Evolutionary conservation across 345 rosid species (phyloP).

Genomic region (Firmiana major): DNA sequence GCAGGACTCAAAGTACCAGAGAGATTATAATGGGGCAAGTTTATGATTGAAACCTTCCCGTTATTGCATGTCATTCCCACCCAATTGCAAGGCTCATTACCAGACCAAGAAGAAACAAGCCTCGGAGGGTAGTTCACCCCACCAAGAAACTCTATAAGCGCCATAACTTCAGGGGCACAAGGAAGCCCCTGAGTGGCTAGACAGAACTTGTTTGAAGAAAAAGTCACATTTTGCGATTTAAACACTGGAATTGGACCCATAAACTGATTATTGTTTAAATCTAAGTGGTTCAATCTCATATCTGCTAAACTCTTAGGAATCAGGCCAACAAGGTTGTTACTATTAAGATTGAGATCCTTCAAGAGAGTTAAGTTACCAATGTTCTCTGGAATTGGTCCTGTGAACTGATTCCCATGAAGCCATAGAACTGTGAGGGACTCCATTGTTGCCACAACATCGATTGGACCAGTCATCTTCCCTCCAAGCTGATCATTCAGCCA

Average conservation of each 20-base stretch:
- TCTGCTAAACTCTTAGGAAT: slow-evolving; percentile 50
- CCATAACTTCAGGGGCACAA: slow-evolving; percentile 59
- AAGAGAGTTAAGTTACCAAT: slow-evolving; percentile 48
- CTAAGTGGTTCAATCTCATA: slow-evolving; percentile 45
- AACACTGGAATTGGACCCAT: slow-evolving; percentile 72
- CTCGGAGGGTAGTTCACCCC: slow-evolving; percentile 53
- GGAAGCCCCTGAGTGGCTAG: slow-evolving; percentile 36
- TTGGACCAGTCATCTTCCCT: slow-evolving; percentile 47
- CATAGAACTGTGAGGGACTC: slow-evolving; percentile 46
- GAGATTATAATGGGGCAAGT: slow-evolving; percentile 45
- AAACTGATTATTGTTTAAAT: slow-evolving; percentile 61
- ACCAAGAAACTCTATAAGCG: slow-evolving; percentile 55
- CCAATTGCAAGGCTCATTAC: slow-evolving; percentile 71
- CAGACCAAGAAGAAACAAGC: slow-evolving; percentile 57
- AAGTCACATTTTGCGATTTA: slow-evolving; percentile 37
- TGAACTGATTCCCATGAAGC: slow-evolving; percentile 77
- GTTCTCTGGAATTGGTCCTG: slow-evolving; percentile 57
- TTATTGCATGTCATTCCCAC: slow-evolving; percentile 37
- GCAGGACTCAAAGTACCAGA: slow-evolving; percentile 64
- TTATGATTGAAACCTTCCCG: slow-evolving; percentile 32
- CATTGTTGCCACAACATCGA: slow-evolving; percentile 58
- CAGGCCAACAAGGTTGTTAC: slow-evolving; percentile 54
- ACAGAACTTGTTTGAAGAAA: slow-evolving; percentile 50
- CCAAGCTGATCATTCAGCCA: slow-evolving; percentile 65
- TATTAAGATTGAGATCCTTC: slow-evolving; percentile 58